Evolutionary conservation across 2,329 filamentous ascomycete genomes (phyloP).

Genomic region (Ophiocordyceps sinensis): DNA sequence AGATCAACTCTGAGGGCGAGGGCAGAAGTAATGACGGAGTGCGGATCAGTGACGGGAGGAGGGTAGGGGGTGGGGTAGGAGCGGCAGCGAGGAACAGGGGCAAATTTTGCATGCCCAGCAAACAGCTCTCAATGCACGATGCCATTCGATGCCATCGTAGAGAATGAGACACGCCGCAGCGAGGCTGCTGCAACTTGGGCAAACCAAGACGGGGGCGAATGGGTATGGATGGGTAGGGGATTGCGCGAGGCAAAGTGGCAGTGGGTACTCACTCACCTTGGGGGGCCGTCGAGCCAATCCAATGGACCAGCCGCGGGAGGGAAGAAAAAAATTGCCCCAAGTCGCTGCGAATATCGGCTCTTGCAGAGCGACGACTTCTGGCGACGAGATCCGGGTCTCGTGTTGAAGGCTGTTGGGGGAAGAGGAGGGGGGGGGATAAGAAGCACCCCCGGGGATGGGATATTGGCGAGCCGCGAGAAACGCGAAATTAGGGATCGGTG

Average conservation of each 20-base stretch:
- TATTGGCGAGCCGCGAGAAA: conserved; percentile 2
- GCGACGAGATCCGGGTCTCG: neutral
- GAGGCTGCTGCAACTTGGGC: neutral
- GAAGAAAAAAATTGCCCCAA: conserved; percentile 10
- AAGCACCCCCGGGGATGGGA: neutral
- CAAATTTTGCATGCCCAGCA: too few relatives aligned
- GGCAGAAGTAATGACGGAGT: too few relatives aligned
- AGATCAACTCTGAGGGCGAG: neutral
- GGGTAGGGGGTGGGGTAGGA: neutral
- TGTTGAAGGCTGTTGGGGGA: neutral
- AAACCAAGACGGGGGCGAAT: neutral
- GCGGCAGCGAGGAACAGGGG: too few relatives aligned
- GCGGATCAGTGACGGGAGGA: too few relatives aligned
- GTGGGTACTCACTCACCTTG: conserved; percentile 14
- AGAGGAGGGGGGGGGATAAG: neutral
- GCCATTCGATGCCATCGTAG: too few relatives aligned
- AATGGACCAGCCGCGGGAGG: conserved; percentile 7
- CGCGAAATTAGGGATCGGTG: conserved; percentile 4
- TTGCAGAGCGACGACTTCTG: conserved; percentile 7
- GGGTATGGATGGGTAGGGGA: neutral
- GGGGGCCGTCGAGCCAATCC: conserved; percentile 7
- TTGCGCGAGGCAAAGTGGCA: neutral
- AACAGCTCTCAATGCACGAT: too few relatives aligned
- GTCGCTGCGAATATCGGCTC: conserved; percentile 12
- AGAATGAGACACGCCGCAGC: neutral